These are phyloP conservation scores for Gynostemma pentaphyllum DNA, from an alignment of 306 rosid species.

Conservation along the genomic window DNA sequence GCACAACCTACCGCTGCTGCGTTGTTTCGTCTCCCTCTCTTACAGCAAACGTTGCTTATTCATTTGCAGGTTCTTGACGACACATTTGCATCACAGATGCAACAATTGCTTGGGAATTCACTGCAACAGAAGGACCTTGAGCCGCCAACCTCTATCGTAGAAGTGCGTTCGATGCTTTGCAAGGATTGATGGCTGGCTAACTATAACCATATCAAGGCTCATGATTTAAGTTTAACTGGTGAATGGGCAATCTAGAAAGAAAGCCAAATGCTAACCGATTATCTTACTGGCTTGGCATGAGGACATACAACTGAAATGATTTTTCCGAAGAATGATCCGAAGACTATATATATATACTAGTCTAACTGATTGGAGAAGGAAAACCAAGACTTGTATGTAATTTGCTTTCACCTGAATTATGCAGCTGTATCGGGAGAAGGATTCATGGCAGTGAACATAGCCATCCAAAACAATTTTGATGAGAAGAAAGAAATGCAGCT, in stretches of 20 bases:
- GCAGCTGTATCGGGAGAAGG: conserved; percentile 27
- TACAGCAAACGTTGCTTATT: neutral
- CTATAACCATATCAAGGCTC: neutral
- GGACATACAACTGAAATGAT: too few relatives aligned
- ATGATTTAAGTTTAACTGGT: neutral
- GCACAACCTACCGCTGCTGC: neutral
- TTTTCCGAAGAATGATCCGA: too few relatives aligned
- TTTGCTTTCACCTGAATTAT: neutral
- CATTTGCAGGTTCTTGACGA: conserved; percentile 66
- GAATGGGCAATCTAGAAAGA: neutral
- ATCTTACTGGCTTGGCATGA: conserved; percentile 11
- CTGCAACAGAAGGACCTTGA: conserved; percentile 77
- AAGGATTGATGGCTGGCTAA: conserved; percentile 37
- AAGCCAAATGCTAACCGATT: neutral
- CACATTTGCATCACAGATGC: conserved; percentile 86
- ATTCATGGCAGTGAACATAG: conserved; percentile 21
- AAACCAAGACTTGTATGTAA: too few relatives aligned
- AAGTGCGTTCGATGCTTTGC: conserved; percentile 87
- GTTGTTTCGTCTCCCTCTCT: neutral
- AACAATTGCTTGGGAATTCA: conserved; percentile 74
- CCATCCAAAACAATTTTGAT: conserved; percentile 19
- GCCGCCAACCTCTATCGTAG: conserved; percentile 72
- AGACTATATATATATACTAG: too few relatives aligned
- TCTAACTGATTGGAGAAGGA: too few relatives aligned
- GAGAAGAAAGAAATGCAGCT: neutral